Evolutionary conservation across 371 early-diverging fungal genomes (phyloP), one percentile per base, ranked within the genome.

Genomic region (Capniomyces stellatus): DNA sequence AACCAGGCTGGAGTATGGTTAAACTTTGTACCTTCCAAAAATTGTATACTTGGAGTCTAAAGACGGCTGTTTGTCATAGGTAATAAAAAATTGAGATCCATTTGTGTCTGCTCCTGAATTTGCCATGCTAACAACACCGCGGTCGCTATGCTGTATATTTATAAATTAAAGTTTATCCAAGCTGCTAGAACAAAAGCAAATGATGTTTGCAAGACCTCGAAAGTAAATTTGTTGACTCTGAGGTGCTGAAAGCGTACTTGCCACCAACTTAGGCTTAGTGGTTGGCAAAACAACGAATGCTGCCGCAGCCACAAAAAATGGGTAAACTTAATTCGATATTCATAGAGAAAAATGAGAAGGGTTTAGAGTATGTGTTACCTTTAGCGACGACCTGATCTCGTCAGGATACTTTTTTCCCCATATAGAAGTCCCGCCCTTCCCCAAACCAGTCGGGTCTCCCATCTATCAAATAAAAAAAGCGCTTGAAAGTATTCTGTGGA

Each of bases 1-100:
- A 35, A 35, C 6, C 35, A 35, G 35, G 6, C 15, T 35, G 6
- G 6, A 35, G 35, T 35, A 6, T 10, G 35, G 35, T 6, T 35
- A 6, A 10, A 35, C 15, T 35, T 35, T 35, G 15, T 35, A 57
- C 43, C 27, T 54, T 2, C 63, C 70, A 80, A 98, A 98, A 2
- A 98, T 79, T 1, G 97, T 89, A 59, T 99, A 95, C 61, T 94
- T 94, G 53, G 83, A 81, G 60, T 99, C 96, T 25, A 99, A 62
- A 86, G 92, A 92, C 19, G 88, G 85, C 76, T 83, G 70, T 79
- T 80, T 1, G 19, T 71, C 87, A n/a, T 85, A 82, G 0, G 98
- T 98, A 58, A 99, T 95, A 61, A 98, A 99, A 68, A 98, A 99
- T 70, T 98, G 99, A 46, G 82, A 82, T 1, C 82, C 91, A 64